Base-by-base conservation (phyloP, 441 rosid species). In the Mallotus japonicus region DNA sequence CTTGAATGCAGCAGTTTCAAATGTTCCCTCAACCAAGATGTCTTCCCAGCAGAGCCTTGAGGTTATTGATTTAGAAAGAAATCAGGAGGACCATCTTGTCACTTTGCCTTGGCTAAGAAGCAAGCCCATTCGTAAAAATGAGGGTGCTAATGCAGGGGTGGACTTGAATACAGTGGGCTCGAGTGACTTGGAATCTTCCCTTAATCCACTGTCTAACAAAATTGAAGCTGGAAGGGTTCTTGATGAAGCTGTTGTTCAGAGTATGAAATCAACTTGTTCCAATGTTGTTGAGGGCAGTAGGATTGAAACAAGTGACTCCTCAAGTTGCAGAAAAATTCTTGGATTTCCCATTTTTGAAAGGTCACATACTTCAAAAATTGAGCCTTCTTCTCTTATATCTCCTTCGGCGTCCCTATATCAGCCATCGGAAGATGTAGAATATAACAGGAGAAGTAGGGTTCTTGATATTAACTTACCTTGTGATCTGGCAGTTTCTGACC, bases 401-500 rank as follows among this genome's bases (percentile, higher is more conserved):
- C 70, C 83, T 8, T 72, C 83, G 66, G 80, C 66, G 51, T 75
- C 73, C 50, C 70, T 72, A 63, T 75, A 81, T 80, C 85, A 55
- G 32, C 81, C 73, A 57, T 81, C 77, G 28, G 86, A 74, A 74
- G 79, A 54, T 80, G 74, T 73, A 6, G 91, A 78, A 77, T 81
- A 80, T 74, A 81, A 70, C 62, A 77, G 74, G 78, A 87, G 77
- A 79, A 76, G 49, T 69, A 77, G 80, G 79, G 56, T 81, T 51
- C 75, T 91, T 63, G 97, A 95, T 82, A 95, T 91, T 71, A 95
- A 92, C 85, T 76, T 88, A 79, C 99, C 99, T 53, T 91, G 85
- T 78, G 96, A 89, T 77, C 76, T 75, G 53, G 77, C 81, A 12
- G 79, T 70, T 78, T 77, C 87, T 71, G 90, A 86, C 51, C 15